These are phyloP conservation scores for Tagetes erecta DNA, from an alignment of 129 eudicot genomes.

Conservation along the genomic window DNA sequence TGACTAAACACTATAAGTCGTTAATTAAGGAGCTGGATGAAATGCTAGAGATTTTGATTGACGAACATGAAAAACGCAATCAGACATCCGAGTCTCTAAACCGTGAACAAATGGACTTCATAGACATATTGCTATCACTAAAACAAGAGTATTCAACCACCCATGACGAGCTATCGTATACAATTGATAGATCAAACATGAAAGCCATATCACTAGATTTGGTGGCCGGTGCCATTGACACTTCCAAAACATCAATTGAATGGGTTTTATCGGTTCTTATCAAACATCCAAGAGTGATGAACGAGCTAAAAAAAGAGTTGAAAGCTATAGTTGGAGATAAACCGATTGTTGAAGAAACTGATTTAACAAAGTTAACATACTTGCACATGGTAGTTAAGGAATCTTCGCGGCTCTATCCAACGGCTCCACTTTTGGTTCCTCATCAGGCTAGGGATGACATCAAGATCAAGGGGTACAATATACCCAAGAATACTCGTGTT, in stretches of 20 bases:
- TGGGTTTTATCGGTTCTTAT: conserved; percentile 8
- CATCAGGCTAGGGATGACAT: conserved; percentile 6
- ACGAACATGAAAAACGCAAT: conserved; percentile 10
- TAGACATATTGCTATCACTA: conserved; percentile 7
- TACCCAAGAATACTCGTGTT: not conserved
- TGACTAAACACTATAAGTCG: not conserved
- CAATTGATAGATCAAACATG: conserved; percentile 14
- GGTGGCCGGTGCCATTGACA: not conserved
- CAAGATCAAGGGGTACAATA: not conserved
- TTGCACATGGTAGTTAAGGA: conserved; percentile 11
- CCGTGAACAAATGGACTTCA: not conserved
- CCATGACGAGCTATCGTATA: conserved; percentile 7
- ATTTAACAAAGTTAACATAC: conserved; percentile 3
- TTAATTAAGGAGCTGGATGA: conserved; percentile 2
- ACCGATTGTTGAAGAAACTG: conserved; percentile 2
- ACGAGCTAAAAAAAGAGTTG: not conserved
- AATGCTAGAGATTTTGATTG: conserved; percentile 5
- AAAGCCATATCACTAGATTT: conserved; percentile 10
- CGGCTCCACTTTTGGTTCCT: not conserved
- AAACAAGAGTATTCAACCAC: conserved; percentile 4
- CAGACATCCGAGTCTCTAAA: not conserved
- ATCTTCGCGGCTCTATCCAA: not conserved
- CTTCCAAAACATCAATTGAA: not conserved
- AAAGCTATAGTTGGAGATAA: not conserved
- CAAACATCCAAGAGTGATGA: conserved; percentile 19